Conservation (phyloP, 257 asterid species). For the Fraxinus americana region DNA sequence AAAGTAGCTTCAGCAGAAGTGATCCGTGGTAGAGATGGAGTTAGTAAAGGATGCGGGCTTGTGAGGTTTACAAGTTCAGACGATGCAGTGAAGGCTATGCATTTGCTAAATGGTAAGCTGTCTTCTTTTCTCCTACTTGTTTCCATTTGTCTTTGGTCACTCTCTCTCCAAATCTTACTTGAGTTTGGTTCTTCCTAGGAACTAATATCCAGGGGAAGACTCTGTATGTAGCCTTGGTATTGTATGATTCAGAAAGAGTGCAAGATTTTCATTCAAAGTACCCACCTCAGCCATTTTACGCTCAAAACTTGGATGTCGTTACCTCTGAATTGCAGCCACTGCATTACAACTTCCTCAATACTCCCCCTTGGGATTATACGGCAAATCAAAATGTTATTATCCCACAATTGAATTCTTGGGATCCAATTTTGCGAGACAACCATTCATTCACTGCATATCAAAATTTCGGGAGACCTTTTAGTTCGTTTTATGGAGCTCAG, state of each 20-base stretch:
- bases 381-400: not conserved
- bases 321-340: slow-evolving; percentile 20
- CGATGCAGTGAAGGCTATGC: slow-evolving; percentile 37
- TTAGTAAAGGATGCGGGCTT: slow-evolving; percentile 37
- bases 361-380: slow-evolving; percentile 7
- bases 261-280: slow-evolving; percentile 10
- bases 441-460: not conserved
- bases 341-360: slow-evolving; percentile 9
- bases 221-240: slow-evolving; percentile 35
- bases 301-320: slow-evolving; percentile 15
- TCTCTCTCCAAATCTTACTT: slow-evolving; percentile 10
- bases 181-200: slow-evolving; percentile 25
- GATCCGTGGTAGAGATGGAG: slow-evolving; percentile 27
- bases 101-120: slow-evolving; percentile 34
- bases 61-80: slow-evolving; percentile 31
- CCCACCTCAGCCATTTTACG: slow-evolving; percentile 26
- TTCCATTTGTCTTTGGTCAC: not conserved
- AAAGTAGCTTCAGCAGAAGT: slow-evolving; percentile 38
- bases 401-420: slow-evolving; percentile 18
- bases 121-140: not conserved
- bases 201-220: slow-evolving; percentile 28
- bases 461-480: not conserved
- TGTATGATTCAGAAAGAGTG: slow-evolving; percentile 9
- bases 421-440: slow-evolving; percentile 14
- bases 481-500: slow-evolving; percentile 21